Percentiles rank a stretch among this genome's conserved stretches.
Evolutionary conservation across 768 basidiomycete genomes (phyloP).

Genomic region (Mycena rosella): DNA sequence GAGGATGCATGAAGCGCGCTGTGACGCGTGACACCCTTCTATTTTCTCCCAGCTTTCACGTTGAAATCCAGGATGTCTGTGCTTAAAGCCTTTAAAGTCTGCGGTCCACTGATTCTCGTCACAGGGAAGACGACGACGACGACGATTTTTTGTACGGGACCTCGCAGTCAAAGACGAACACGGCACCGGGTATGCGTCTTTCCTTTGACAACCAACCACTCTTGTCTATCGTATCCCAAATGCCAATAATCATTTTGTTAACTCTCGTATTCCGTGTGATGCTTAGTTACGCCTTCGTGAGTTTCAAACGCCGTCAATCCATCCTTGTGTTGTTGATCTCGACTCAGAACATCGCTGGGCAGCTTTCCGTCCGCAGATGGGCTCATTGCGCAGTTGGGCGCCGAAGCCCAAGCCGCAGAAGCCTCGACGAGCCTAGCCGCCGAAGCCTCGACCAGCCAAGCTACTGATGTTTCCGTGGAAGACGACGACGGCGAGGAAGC

Average conservation of each 20-base stretch:
- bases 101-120: conserved; percentile 7
- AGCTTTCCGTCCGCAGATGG: conserved; percentile 59
- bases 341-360: conserved; percentile 50
- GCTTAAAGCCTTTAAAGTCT: neutral
- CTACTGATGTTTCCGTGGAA: conserved; percentile 45
- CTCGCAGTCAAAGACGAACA: conserved; percentile 48
- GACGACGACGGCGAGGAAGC: conserved; percentile 56
- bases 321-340: conserved; percentile 9
- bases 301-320: conserved; percentile 25
- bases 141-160: conserved; percentile 82
- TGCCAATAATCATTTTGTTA: conserved; percentile 42
- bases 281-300: conserved; percentile 36
- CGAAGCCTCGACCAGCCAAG: too few species aligned
- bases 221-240: conserved; percentile 40
- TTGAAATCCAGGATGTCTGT: conserved; percentile 34
- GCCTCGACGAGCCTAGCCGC: conserved; percentile 42
- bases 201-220: conserved; percentile 18
- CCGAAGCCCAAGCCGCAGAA: conserved; percentile 47
- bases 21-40: conserved; percentile 2
- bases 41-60: neutral
- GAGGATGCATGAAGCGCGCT: neutral
- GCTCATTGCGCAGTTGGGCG: conserved; percentile 63
- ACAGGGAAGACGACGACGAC: conserved; percentile 78
- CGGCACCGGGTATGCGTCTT: conserved; percentile 40
- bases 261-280: conserved; percentile 39